Base-by-base conservation (phyloP, 805 yeast genomes). In the Zygosaccharomyces rouxii region DNA sequence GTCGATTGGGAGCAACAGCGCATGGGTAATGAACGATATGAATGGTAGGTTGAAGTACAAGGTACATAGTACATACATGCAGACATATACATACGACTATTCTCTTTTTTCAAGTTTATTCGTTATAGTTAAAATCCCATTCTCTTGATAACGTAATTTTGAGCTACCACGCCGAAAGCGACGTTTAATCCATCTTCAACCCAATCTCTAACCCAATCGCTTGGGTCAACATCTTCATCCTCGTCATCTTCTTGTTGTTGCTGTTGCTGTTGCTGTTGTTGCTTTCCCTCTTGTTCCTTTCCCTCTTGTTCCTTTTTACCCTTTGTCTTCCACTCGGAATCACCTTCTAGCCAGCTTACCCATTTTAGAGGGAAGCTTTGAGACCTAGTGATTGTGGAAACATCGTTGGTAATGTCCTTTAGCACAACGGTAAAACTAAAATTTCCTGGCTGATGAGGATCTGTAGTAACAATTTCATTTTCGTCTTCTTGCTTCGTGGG, bases 291-390 rank as follows among this genome's bases (percentile, higher is more conserved):
- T 6, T 55, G 47, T 50, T 45, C 56, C 50, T 26, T 56, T 55
- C 37, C 53, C 51, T 47, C 52, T 23, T 3, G 58, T 54, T 29
- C 62, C 58, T 52, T 65, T 64, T 11, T 81, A 78, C 51, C 79
- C 35, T 47, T 51, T 26, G 42, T 38, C 30, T 48, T 49, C 51
- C 50, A 45, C 40, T 51, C 53, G 10, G 56, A 49, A 16, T 83
- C 37, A 7, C 63, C 62, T 48, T 63, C 67, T n/a, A 92, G 74
- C 99, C 99, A 94, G n/a, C 79, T 72, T 7, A 89, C 84, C 99
- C 99, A 94, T 62, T 80, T 83, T 40, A 79, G 64, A 9, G 99
- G 98, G 73, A 89, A 85, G 5, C 96, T 81, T 67, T 94, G 99
- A 0, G 98, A 86, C 56, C 84, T 82, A 44, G 88, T 83, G 25